Evolutionary conservation across 2,329 filamentous ascomycete genomes (phyloP), one percentile per base, ranked within the genome.

Genomic region (Penicillium corylophilum): DNA sequence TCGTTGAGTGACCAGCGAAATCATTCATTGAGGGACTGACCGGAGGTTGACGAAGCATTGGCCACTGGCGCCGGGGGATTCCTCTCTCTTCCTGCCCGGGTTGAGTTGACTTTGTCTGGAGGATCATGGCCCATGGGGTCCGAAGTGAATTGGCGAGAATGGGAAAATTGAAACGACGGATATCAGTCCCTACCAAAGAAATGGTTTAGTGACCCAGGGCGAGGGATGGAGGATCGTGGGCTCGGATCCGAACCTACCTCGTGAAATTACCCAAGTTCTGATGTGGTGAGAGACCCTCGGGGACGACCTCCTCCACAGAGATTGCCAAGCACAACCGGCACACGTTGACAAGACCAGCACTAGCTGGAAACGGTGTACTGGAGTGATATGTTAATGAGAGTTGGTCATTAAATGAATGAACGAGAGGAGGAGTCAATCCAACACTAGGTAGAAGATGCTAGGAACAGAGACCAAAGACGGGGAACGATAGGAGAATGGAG

Each of bases 111-210:
- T 43, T 56, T 62, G 28, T 52, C 55, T 47, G 63, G 44, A 51
- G 62, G 50, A 61, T 53, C 65, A 65, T 68, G 59, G 50, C 62
- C 63, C 65, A 68, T 68, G 60, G 56, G 46, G 60, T 36, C 51
- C 53, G 53, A 47, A 53, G 12, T 31, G 9, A 28, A 16, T 41
- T 23, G 18, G 22, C 16, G 22, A 36, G 13, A 18, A 43, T 9
- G n/a, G 18, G 6, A 10, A 39, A 29, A 23, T 20, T 9, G 28
- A 22, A 40, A 42, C 40, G 28, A 26, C n/a, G 35, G 31, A 39
- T 16, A 29, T 22, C 39, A 33, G 28, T 40, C 24, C 24, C 43
- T 50, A 42, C 35, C 15, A 10, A 33, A n/a, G 8, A 20, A n/a
- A 24, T 13, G 20, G 13, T 41, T 26, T n/a, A 26, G 39, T 26